Percentiles rank a stretch among this genome's conserved stretches.
phyloP scores from a whole-genome alignment of 2,329 filamentous ascomycete species.

The Alternaria novae-zelandiae region DNA sequence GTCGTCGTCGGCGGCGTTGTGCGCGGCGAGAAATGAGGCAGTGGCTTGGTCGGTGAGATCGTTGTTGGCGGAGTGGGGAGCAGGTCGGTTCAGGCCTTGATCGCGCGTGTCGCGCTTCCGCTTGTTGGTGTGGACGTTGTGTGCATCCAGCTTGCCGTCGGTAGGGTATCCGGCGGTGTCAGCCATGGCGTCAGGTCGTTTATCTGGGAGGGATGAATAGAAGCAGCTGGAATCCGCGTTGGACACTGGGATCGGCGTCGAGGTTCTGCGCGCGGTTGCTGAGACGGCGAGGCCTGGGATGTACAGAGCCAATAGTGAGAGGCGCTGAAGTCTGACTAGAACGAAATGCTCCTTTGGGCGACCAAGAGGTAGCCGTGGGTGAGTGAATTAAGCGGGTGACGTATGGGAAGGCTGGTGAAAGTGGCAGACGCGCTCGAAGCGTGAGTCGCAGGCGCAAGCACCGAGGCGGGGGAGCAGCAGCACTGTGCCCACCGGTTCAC shows the following conservation, averaged over 20 bases:
- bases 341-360: neutral
- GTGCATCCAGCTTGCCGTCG: conserved; percentile 43
- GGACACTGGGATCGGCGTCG: neutral
- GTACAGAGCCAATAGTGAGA: neutral
- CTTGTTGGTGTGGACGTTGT: conserved; percentile 49
- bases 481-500: conserved; percentile 35
- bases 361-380: neutral
- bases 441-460: conserved; percentile 33
- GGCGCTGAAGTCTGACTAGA: neutral
- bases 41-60: conserved; percentile 47
- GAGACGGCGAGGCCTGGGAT: neutral
- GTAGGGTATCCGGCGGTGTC: conserved; percentile 49
- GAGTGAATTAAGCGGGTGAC: neutral
- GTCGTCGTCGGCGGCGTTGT: conserved; percentile 51
- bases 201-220: neutral
- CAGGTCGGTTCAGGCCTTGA: conserved; percentile 48
- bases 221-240: neutral
- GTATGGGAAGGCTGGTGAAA: conserved; percentile 19
- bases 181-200: conserved; percentile 31
- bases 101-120: conserved; percentile 57
- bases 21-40: conserved; percentile 48
- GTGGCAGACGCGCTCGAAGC: conserved; percentile 28
- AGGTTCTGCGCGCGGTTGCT: conserved; percentile 5
- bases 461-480: conserved; percentile 20
- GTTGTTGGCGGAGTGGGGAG: conserved; percentile 42